Percentiles rank a stretch among this genome's conserved stretches.
Conservation (phyloP, 2,329 filamentous ascomycete species). For the Byssoonygena ceratinophila region DNA sequence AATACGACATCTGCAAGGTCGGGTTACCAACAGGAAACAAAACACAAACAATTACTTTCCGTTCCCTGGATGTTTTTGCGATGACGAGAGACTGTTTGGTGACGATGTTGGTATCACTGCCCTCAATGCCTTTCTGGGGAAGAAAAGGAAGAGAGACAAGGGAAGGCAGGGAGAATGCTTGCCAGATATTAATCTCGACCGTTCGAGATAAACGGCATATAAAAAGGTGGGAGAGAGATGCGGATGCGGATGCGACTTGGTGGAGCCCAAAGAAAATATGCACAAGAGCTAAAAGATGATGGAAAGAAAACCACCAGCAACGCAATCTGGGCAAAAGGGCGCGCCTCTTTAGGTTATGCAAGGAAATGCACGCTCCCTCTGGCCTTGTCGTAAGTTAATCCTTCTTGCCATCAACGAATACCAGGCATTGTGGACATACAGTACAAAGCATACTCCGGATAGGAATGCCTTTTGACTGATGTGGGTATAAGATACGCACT, state of each 20-base stretch:
- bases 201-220: conserved; percentile 2
- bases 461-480: conserved; percentile 4
- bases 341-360: conserved; percentile 3
- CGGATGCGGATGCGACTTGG: conserved; percentile 3
- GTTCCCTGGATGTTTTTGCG: not conserved
- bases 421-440: not conserved
- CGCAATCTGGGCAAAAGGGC: not conserved
- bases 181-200: conserved; percentile 10
- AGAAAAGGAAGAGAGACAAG: not conserved
- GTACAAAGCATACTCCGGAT: not conserved
- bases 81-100: not conserved
- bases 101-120: not conserved
- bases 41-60: conserved; percentile 1
- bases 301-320: conserved; percentile 1
- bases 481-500: conserved; percentile 10
- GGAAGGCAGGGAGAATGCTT: conserved; percentile 4
- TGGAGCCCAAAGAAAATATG: conserved; percentile 11
- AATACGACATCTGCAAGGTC: conserved; percentile 12
- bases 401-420: not conserved
- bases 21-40: conserved; percentile 9
- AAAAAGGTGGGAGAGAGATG: conserved; percentile 6
- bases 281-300: conserved; percentile 8
- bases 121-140: not conserved
- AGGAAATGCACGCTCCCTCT: not conserved
- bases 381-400: not conserved